Conservation (phyloP, 495 filamentous ascomycete genomes). For the Neurospora sp. region DNA sequence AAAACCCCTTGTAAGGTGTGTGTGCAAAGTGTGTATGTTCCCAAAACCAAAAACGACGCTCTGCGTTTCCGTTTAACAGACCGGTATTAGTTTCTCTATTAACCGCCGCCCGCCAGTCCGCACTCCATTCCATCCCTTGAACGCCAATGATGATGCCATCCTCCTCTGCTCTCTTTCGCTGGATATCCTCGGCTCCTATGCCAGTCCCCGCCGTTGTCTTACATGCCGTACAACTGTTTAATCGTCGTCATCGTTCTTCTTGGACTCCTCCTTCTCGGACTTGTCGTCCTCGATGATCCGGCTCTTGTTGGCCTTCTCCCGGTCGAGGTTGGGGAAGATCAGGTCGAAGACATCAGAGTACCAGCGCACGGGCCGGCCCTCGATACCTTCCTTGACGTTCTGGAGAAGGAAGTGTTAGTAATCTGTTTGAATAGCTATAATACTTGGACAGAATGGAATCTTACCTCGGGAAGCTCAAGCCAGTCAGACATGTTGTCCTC, state of each 20-base stretch:
- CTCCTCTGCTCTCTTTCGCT: not conserved
- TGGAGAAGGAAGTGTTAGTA: slow-evolving; percentile 35
- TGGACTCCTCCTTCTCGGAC: slow-evolving; percentile 33
- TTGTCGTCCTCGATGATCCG: slow-evolving; percentile 50
- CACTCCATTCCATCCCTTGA: slow-evolving; percentile 6
- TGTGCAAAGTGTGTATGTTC: not conserved
- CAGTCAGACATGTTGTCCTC: slow-evolving; percentile 91
- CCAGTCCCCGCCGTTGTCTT: slow-evolving; percentile 2
- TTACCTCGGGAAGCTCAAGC: slow-evolving; percentile 93
- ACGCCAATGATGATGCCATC: slow-evolving; percentile 3
- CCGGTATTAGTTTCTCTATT: not conserved
- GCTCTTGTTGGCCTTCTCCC: slow-evolving; percentile 58
- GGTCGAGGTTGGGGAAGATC: slow-evolving; percentile 77
- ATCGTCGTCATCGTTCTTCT: slow-evolving; percentile 20
- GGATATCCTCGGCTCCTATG: not conserved
- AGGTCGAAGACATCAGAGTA: slow-evolving; percentile 89
- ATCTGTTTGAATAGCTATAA: not conserved
- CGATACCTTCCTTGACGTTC: slow-evolving; percentile 95
- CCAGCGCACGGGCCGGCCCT: slow-evolving; percentile 84
- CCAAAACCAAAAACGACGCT: not conserved
- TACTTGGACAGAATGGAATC: slow-evolving; percentile 16
- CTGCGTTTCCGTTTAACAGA: not conserved
- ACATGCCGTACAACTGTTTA: slow-evolving; percentile 4
- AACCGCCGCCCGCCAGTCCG: not conserved
- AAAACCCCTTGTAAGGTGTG: not conserved